Base-by-base conservation (phyloP, 257 asterid species). In the Solanum neorickii region DNA sequence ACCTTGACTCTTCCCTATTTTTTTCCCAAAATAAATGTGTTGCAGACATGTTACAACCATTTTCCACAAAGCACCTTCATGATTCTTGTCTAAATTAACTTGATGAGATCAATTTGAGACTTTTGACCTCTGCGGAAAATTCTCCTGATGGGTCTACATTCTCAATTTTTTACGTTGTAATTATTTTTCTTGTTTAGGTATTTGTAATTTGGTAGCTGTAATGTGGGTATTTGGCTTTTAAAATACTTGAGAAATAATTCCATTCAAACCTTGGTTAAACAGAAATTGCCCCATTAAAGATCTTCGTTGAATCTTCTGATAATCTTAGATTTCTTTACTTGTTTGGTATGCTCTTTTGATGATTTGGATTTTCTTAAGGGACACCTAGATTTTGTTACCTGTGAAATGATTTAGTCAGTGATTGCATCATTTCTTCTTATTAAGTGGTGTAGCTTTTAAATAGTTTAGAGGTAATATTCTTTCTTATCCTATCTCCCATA, bases 401-500 rank as follows among this genome's bases (percentile, higher is more conserved):
- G 5, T 77, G 44, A 41, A 25, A 44, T 77, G 39, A 77, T 77
- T 77, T 77, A 44, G 41, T 77, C 25, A 25, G 10, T 78, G 65
- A 46, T 78, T 78, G 39, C 35, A 15, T 46, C 25, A 78, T 78
- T 46, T 78, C 20, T 78, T 78, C 65, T 46, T 78, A n/a, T 46
- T 46, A n/a, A 78, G 52, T 13, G 37, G 65, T 44, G 84, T 46
- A 27, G 35, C 60, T 76, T 27, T 78, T 25, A 44, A 25, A 6
- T 46, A 46, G 66, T 46, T 33, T 44, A 46, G 66, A 27, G 84
- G 84, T 78, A 46, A 42, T 41, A 31, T 9, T 44, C 84, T 12
- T 33, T 59, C 21, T 60, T 29, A 12, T 31, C 39, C 41, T 31
- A 14, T 86, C 87, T 47, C 84, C 90, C 68, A 33, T 91, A 95